Percentiles rank a stretch among this genome's conserved stretches.
Conservation (phyloP, 2,329 filamentous ascomycete species). For the Trichophyton rubrum region DNA sequence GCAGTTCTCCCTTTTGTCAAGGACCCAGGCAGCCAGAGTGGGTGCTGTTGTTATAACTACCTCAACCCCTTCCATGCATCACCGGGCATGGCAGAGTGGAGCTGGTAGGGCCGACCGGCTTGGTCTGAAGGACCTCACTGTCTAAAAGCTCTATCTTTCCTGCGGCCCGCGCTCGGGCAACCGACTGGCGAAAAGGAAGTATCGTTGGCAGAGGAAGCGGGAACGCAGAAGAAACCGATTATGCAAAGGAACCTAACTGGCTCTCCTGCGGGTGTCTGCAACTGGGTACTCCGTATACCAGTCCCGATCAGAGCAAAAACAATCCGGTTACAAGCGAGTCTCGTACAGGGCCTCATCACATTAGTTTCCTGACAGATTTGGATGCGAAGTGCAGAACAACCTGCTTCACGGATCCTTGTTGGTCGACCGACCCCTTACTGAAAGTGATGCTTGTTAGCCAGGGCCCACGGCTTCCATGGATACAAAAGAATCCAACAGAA, state of each 20-base stretch:
- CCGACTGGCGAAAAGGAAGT: background rate
- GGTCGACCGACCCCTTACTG: background rate
- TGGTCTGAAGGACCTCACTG: background rate
- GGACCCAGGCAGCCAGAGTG: background rate
- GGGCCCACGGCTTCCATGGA: background rate
- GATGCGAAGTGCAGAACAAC: background rate
- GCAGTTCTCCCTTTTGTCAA: background rate
- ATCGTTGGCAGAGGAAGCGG: background rate
- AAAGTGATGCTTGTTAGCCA: background rate
- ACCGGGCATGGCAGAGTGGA: background rate
- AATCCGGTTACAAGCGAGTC: background rate
- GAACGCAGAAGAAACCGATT: background rate
- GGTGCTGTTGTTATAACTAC: background rate
- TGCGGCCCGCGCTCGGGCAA: background rate
- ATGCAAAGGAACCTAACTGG: background rate
- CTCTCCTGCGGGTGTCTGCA: background rate
- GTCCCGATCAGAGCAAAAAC: background rate
- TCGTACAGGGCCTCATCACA: background rate
- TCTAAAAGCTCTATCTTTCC: background rate
- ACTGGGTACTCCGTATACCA: too few relatives aligned
- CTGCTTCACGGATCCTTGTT: background rate
- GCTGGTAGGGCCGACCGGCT: background rate
- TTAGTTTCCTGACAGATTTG: too few relatives aligned
- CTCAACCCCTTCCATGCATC: background rate
- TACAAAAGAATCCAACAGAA: background rate